Conservation (phyloP, 768 basidiomycete genomes). For the Tremella fuciformis region DNA sequence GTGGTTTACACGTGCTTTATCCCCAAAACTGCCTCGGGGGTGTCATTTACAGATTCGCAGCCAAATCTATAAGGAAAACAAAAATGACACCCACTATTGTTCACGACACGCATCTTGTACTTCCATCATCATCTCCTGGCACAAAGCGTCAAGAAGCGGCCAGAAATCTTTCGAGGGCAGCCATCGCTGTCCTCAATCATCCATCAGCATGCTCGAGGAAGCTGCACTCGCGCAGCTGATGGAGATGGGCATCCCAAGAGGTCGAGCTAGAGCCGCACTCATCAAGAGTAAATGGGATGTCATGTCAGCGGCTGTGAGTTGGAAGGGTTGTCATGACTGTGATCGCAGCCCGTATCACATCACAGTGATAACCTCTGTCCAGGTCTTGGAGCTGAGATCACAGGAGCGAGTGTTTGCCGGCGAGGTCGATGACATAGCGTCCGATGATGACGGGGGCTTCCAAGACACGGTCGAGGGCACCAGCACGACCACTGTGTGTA, state of each 20-base stretch:
- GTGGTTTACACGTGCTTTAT: too few species aligned
- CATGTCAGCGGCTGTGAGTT: constrained; percentile 76
- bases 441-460: constrained; percentile 52
- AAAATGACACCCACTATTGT: too few species aligned
- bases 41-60: too few species aligned
- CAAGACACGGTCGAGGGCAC: constrained; percentile 4
- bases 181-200: background rate
- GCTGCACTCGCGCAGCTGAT: constrained; percentile 29
- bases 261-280: constrained; percentile 80
- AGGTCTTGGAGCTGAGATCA: background rate
- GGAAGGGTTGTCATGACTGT: too few species aligned
- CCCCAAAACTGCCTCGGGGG: too few species aligned
- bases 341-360: background rate
- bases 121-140: too few species aligned
- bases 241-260: constrained; percentile 68
- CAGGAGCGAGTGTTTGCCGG: constrained; percentile 56
- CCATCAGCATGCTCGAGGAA: constrained; percentile 16
- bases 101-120: too few species aligned
- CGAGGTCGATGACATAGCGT: constrained; percentile 70
- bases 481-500: background rate
- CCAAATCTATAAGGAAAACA: too few species aligned
- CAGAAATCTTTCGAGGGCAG: background rate
- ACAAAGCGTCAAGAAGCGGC: too few species aligned
- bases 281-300: constrained; percentile 74
- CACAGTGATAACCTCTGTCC: too few species aligned